These are phyloP conservation scores for Elongisporangium prolatum DNA, from an alignment of 352 stramenopile species.

Conservation along the genomic window DNA sequence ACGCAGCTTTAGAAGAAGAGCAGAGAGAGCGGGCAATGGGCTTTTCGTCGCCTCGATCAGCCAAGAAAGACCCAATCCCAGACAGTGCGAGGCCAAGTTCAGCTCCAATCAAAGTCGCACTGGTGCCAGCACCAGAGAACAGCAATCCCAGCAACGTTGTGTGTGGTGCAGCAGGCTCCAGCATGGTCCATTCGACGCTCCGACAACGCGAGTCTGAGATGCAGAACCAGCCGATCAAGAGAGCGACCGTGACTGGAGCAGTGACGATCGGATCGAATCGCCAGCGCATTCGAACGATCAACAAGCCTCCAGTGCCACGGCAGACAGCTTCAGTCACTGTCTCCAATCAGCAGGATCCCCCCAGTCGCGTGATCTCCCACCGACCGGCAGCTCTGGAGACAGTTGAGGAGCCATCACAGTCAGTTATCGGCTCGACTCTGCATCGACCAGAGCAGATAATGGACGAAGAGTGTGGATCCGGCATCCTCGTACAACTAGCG, in stretches of 20 bases:
- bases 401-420: neutral
- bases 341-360: constrained; percentile 8
- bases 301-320: constrained; percentile 56
- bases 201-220: constrained; percentile 14
- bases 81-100: neutral
- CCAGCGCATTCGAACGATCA: constrained; percentile 34
- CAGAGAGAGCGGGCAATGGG: constrained; percentile 3
- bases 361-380: constrained; percentile 16
- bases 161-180: constrained; percentile 18
- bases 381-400: neutral
- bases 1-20: constrained; percentile 3
- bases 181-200: constrained; percentile 39
- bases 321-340: constrained; percentile 8
- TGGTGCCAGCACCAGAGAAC: neutral
- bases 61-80: neutral
- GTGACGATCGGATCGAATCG: constrained; percentile 47
- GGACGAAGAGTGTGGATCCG: neutral
- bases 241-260: constrained; percentile 2
- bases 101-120: neutral
- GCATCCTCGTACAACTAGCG: neutral
- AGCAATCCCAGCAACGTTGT: constrained; percentile 5
- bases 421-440: neutral
- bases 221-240: constrained; percentile 1
- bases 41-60: constrained; percentile 6
- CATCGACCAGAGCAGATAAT: neutral